Conservation (phyloP, 306 rosid genomes). For the Oxytropis ochrocephala region DNA sequence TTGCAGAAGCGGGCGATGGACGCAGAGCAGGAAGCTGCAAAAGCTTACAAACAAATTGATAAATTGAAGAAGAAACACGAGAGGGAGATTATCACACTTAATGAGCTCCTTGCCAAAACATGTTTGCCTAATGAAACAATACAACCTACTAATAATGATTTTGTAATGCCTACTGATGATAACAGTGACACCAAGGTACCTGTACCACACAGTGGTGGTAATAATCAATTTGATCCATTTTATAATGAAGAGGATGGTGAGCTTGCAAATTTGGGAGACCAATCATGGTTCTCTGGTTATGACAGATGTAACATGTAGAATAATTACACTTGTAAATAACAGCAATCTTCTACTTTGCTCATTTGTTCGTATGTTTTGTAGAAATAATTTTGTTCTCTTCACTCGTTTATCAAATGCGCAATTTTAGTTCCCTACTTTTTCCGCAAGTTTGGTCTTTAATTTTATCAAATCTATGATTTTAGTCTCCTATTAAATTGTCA, state of each 20-base stretch:
- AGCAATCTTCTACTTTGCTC: not conserved
- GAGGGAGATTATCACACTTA: slow-evolving; percentile 47
- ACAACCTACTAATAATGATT: slow-evolving; percentile 30
- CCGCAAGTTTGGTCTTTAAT: too few species aligned
- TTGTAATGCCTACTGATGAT: slow-evolving; percentile 29
- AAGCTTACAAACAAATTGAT: slow-evolving; percentile 52
- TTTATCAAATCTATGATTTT: too few species aligned
- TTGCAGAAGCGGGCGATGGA: slow-evolving; percentile 69
- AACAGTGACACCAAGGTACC: slow-evolving; percentile 26
- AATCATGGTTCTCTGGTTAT: slow-evolving; percentile 72
- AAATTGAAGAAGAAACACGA: slow-evolving; percentile 62
- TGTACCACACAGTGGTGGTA: slow-evolving; percentile 25
- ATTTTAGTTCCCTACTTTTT: too few species aligned
- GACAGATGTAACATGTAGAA: slow-evolving; percentile 81
- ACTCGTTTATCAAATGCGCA: too few species aligned
- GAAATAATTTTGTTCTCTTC: not conserved
- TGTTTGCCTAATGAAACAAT: slow-evolving; percentile 39
- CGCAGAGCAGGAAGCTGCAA: slow-evolving; percentile 62
- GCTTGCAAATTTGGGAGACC: slow-evolving; percentile 54
- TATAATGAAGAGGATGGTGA: slow-evolving; percentile 53
- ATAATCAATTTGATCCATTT: slow-evolving; percentile 48
- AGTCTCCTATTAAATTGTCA: too few species aligned
- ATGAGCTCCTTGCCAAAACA: slow-evolving; percentile 41
- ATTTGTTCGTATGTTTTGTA: not conserved
- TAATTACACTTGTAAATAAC: not conserved